Percentiles rank a stretch among this genome's conserved stretches.
phyloP scores from a whole-genome alignment of 2,329 filamentous ascomycete genomes.

The Lasiodiplodia theobromae region DNA sequence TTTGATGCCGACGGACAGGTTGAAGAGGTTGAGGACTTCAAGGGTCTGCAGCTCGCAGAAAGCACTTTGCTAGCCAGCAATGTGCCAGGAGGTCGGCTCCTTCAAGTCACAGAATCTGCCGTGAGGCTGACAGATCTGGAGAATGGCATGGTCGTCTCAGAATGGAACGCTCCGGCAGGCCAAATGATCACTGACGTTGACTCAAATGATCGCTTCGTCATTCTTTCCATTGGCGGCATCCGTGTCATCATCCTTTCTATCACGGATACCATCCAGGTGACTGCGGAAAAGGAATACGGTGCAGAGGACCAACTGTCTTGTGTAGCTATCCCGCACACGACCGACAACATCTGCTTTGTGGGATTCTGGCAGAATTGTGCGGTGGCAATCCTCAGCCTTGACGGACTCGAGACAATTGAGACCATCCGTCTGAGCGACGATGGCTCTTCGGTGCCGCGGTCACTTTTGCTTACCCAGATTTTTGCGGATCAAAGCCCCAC shows the following conservation, averaged over 20 bases:
- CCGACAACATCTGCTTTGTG: conserved; percentile 74
- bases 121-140: conserved; percentile 70
- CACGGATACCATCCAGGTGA: conserved; percentile 62
- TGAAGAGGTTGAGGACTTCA: conserved; percentile 82
- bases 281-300: conserved; percentile 67
- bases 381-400: conserved; percentile 75
- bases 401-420: conserved; percentile 69
- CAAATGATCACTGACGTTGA: conserved; percentile 78
- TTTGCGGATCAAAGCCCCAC: conserved; percentile 73
- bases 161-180: conserved; percentile 62
- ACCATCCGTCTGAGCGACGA: conserved; percentile 65
- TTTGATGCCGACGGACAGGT: conserved; percentile 79
- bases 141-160: conserved; percentile 58
- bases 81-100: conserved; percentile 66
- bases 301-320: conserved; percentile 83
- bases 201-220: conserved; percentile 71
- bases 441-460: conserved; percentile 74
- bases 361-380: conserved; percentile 88
- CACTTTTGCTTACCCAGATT: conserved; percentile 79
- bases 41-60: conserved; percentile 72
- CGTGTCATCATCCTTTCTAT: conserved; percentile 73
- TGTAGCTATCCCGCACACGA: conserved; percentile 73
- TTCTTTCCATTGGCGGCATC: conserved; percentile 80
- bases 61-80: conserved; percentile 76
- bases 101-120: conserved; percentile 76